Evolutionary conservation across 129 eudicot species (phyloP).

Genomic region (Artemisia tridentata): DNA sequence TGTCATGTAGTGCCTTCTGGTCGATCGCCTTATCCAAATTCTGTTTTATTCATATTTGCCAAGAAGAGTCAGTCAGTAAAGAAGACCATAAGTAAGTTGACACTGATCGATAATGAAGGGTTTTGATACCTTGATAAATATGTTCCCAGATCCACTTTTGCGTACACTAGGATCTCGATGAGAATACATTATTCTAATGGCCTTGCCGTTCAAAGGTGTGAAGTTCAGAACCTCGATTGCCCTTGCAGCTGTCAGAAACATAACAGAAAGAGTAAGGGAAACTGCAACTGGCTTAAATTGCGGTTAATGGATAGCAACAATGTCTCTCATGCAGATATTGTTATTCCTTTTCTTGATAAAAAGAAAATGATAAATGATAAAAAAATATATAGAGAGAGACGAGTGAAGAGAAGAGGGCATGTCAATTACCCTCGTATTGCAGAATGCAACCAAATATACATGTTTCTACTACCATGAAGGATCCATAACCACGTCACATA

Average conservation of each 20-base stretch:
- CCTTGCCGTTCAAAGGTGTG: slow-evolving; percentile 65
- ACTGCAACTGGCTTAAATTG: not conserved
- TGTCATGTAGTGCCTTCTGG: slow-evolving; percentile 75
- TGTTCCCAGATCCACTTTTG: slow-evolving; percentile 68
- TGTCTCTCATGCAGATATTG: too few species aligned
- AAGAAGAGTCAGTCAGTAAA: not conserved
- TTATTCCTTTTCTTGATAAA: too few species aligned
- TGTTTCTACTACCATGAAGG: too few species aligned
- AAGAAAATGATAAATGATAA: too few species aligned
- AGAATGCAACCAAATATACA: too few species aligned
- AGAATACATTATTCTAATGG: slow-evolving; percentile 77
- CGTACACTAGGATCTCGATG: slow-evolving; percentile 72
- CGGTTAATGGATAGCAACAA: too few species aligned
- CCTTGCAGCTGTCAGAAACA: slow-evolving; percentile 59
- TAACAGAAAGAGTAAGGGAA: not conserved
- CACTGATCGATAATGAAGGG: not conserved
- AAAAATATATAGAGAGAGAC: too few species aligned
- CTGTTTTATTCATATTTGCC: slow-evolving; percentile 27
- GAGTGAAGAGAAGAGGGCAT: too few species aligned
- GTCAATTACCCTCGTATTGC: too few species aligned
- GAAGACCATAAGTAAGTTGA: not conserved
- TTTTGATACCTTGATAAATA: slow-evolving; percentile 62
- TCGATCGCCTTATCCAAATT: slow-evolving; percentile 82
- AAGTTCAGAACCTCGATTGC: slow-evolving; percentile 72
- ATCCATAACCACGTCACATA: too few species aligned